Base-by-base conservation (phyloP, 2,329 filamentous ascomycete genomes). In the Scopulariopsis brevicaulis region DNA sequence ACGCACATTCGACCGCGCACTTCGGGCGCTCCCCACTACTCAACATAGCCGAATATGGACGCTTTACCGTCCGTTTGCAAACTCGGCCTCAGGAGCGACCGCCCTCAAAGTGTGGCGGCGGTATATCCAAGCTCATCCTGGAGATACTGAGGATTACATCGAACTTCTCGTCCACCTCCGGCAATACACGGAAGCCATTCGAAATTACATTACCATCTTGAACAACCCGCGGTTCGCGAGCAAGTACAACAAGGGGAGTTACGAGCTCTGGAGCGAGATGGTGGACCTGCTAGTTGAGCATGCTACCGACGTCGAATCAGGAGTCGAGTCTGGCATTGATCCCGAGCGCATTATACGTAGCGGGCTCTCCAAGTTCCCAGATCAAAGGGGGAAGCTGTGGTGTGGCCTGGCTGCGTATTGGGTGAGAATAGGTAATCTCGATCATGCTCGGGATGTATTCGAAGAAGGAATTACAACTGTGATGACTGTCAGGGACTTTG, bases 401-500 rank as follows among this genome's bases (percentile, higher is more conserved):
- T 90, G 90, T 55, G 93, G 93, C 11, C 74, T 99, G 56, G 94
- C 94, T 51, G 94, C 93, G 3, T 99, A 97, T 73, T 97, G 93
- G 90, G 96, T 95, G 68, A 90, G 90, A 60, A 85, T 86, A 68
- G 92, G 92, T 52, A 91, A 88, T 67, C 97, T 96, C 67, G 95
- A 97, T 73, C 86, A 87, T 61, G 92, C 94, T 15, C 80, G 95
- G 63, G 94, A 99, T 70, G 80, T 95, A 3, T 97, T 96, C 63
- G 94, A 99, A 72, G 92, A 97, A 71, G 95, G 90, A 52, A 90
- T 97, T 63, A 96, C 90, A 12, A 97, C 93, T 1, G 95, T 96
- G 62, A 97, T 97, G 93, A 99, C 94, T 2, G 92, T 99, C 52
- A 86, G 94, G 58, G 94, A 99, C 73, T 99, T 99, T 68, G 95